phyloP scores from a whole-genome alignment of 495 filamentous ascomycete genomes.

The Evernia prunastri region DNA sequence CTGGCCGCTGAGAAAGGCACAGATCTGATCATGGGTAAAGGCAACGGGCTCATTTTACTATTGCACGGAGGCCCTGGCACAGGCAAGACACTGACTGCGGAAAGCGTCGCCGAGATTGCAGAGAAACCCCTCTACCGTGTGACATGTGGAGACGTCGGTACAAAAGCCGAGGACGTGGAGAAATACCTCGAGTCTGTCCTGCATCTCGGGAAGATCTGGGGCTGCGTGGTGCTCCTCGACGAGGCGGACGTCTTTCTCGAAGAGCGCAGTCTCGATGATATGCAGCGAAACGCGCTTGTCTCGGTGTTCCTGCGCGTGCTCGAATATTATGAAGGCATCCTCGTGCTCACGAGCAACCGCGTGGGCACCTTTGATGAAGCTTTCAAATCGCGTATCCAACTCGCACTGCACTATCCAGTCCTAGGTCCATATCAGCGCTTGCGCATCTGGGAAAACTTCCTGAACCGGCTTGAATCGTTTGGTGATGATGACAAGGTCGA shows the following conservation, averaged over 20 bases:
- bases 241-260: constrained; percentile 66
- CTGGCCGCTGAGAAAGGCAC: constrained; percentile 30
- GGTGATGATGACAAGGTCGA: constrained; percentile 26
- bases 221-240: constrained; percentile 47
- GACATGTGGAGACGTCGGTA: constrained; percentile 20
- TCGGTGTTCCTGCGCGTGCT: constrained; percentile 46
- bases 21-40: constrained; percentile 36
- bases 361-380: constrained; percentile 45
- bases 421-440: constrained; percentile 1
- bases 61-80: constrained; percentile 21
- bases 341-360: constrained; percentile 52
- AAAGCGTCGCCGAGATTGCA: constrained; percentile 22
- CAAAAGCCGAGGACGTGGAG: constrained; percentile 19
- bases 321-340: constrained; percentile 53
- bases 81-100: constrained; percentile 27
- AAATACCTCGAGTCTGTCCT: constrained; percentile 17
- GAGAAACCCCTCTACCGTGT: constrained; percentile 23
- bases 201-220: constrained; percentile 19
- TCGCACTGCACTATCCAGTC: constrained; percentile 16
- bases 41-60: constrained; percentile 19
- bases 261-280: constrained; percentile 35
- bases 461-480: constrained; percentile 21
- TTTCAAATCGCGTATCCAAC: constrained; percentile 32
- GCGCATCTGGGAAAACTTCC: constrained; percentile 19
- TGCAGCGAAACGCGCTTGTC: constrained; percentile 27